Evolutionary conservation across 768 basidiomycete genomes (phyloP), one percentile per base, ranked within the genome.

Genomic region (Suillus placidus): DNA sequence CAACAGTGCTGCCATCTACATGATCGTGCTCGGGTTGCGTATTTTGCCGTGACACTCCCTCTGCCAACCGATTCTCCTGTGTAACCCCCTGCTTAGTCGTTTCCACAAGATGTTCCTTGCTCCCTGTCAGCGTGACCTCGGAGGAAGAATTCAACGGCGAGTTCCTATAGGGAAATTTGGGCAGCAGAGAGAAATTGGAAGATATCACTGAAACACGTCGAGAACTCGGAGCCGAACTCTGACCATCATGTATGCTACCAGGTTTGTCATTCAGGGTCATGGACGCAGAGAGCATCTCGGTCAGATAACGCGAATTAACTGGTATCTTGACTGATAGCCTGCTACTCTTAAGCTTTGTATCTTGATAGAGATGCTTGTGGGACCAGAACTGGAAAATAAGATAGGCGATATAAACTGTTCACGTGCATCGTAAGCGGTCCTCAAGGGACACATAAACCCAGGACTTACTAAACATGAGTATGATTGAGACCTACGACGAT

Each of bases 381-480:
- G 85, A 85, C 80, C 82, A 85, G 14, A 88, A 79, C 71, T 85
- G 86, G 71, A 87, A 86, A 61, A 86, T 72, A 40, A 87, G 77
- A 69, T 84, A 86, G 26, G 77, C 75, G 30, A 74, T 66, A 69
- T 88, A 88, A 66, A 85, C 85, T 87, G 68, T 38, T 52, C 32
- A n/a, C 38, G 32, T 61, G 16, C 37, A 37, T 1, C 65, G 54
- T 55, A 23, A 62, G 67, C 47, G 13, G 42, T n/a, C 18, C 47
- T 34, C 32, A 9, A 20, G 42, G 14, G 26, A 1, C 14, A 18
- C 2, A 30, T 6, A 14, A 40, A 30, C n/a, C 14, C 35, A 23
- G 26, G 14, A 77, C 85, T 72, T 68, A 85, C 83, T 83, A 69
- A 84, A 80, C 45, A 87, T 76, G 26, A 88, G 79, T 64, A 87